Base-by-base conservation (phyloP, 2,329 filamentous ascomycete species). In the Knufia petricola region DNA sequence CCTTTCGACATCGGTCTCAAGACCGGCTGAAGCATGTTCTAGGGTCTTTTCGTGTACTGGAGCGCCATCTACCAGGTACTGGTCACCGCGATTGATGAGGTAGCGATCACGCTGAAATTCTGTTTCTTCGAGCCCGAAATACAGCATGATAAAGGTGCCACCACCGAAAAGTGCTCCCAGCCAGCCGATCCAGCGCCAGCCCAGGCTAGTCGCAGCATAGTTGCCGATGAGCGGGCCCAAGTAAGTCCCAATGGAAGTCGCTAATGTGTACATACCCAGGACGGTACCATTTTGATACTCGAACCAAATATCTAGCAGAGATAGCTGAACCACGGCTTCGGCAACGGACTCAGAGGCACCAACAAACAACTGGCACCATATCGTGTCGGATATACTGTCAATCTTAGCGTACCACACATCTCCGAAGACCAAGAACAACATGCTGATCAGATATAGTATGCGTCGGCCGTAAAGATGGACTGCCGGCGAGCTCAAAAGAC, bases 281-380 rank as follows among this genome's bases (percentile, higher is more conserved):
- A 75, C 72, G 1, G 69, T 67, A 34, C 76, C 76, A 37, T 74
- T 69, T 51, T 76, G 74, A 55, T 79, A 76, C 61, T 77, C 72
- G 52, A 74, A 78, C 64, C 76, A 78, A 24, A 78, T 67, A 54
- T 78, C 76, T 6, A 75, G 72, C 23, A 79, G 63, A 1, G 74
- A 77, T n/a, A 77, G 61, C 56, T 79, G 76, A 4, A 75, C 75
- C 24, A 74, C 69, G 0, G 76, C 75, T 59, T 79, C 76, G 1
- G 73, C 75, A 36, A 74, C 74, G 7, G 73, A 69, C 60, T 78
- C 75, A 3, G 75, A 77, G 2, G 74, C 74, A 13, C 76, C 76
- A 2, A 78, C 73, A 48, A 78, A 78, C 2, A 78, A 65, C 58
- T 78, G 76, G 40, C 73, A 73, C 68, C 72, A 76, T 48, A 78